Conservation (phyloP, 176 grass and related monocot genomes). For the Rhynchospora pubera region DNA sequence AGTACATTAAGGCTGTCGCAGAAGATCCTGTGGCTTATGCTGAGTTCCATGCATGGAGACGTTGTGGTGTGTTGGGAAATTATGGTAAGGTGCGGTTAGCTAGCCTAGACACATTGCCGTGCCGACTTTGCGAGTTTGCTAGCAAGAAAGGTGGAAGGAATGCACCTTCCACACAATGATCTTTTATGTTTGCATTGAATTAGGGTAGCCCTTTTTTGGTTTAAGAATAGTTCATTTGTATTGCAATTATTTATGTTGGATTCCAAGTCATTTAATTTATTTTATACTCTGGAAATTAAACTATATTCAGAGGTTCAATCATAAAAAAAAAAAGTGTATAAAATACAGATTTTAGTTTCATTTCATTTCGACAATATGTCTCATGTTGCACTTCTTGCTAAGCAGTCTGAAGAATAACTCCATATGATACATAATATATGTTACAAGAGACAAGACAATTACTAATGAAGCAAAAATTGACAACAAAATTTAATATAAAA, state of each 20-base stretch:
- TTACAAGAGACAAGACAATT: not conserved
- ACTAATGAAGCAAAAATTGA: not conserved
- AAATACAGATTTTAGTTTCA: not conserved
- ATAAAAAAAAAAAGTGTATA: not conserved
- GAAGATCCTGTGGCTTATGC: slow-evolving; percentile 50
- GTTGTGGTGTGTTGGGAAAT: slow-evolving; percentile 48
- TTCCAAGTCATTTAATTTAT: not conserved
- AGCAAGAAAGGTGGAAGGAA: slow-evolving; percentile 42
- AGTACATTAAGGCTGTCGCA: slow-evolving; percentile 32
- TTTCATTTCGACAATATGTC: not conserved
- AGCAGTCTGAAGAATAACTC: not conserved
- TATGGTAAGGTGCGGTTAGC: slow-evolving; percentile 28
- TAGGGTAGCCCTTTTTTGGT: not conserved
- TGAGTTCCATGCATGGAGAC: slow-evolving; percentile 58
- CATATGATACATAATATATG: not conserved
- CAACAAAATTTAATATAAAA: not conserved
- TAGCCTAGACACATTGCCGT: slow-evolving; percentile 53
- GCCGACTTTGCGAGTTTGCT: slow-evolving; percentile 45
- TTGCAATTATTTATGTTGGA: not conserved
- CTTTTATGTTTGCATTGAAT: not conserved
- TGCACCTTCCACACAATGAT: slow-evolving; percentile 15
- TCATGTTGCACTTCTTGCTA: not conserved
- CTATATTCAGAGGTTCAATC: not conserved
- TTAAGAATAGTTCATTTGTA: not conserved
- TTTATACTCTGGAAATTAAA: not conserved